Conservation (phyloP, 208 protist genomes). For the Phytomonas sp. region DNA sequence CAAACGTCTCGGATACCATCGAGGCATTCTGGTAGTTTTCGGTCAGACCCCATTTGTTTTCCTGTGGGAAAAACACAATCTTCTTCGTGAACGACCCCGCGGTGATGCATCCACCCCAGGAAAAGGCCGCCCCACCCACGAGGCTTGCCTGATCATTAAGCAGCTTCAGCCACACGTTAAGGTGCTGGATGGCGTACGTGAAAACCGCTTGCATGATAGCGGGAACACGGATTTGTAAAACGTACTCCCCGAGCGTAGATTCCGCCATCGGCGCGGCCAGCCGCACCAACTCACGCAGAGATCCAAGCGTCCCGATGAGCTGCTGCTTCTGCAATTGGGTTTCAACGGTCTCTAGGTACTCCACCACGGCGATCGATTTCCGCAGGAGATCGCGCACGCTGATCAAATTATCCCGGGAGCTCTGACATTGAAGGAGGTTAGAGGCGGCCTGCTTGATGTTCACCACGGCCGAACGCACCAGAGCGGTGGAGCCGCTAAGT, state of each 20-base stretch:
- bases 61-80: conserved; percentile 27
- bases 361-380: conserved; percentile 45
- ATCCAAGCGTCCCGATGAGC: conserved; percentile 64
- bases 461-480: conserved; percentile 60
- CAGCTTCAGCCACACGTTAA: conserved; percentile 75
- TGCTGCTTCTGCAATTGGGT: conserved; percentile 53
- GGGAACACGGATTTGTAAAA: conserved; percentile 71
- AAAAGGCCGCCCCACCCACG: conserved; percentile 53
- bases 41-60: conserved; percentile 66
- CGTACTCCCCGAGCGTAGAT: conserved; percentile 79
- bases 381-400: conserved; percentile 45
- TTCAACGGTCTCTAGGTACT: conserved; percentile 81
- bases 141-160: conserved; percentile 55
- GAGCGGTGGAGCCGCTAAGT: conserved; percentile 62
- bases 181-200: conserved; percentile 57
- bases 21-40: conserved; percentile 38
- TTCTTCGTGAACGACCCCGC: conserved; percentile 38
- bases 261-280: conserved; percentile 59
- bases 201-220: conserved; percentile 54
- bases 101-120: conserved; percentile 49
- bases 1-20: conserved; percentile 46
- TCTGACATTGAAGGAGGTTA: conserved; percentile 53
- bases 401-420: conserved; percentile 48
- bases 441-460: conserved; percentile 68
- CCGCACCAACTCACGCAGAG: conserved; percentile 61